phyloP scores from a whole-genome alignment of 2,329 filamentous ascomycete species.

The Endoconidiophora polonica region DNA sequence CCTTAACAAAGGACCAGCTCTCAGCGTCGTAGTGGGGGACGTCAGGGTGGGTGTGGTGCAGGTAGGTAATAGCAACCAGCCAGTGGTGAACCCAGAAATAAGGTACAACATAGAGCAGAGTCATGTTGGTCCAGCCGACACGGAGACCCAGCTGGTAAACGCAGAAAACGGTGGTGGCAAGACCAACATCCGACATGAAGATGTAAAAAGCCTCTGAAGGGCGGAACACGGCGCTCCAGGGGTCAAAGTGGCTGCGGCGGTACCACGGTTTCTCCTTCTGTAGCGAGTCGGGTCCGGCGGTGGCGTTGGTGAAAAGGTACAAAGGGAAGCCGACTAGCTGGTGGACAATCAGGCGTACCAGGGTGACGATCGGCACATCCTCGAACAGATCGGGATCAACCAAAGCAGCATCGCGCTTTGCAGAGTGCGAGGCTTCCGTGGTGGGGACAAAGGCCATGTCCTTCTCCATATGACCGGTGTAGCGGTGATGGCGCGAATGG shows the following conservation, averaged over 20 bases:
- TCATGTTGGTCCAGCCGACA: slow-evolving; percentile 30
- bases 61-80: slow-evolving; percentile 59
- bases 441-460: slow-evolving; percentile 48
- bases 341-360: slow-evolving; percentile 39
- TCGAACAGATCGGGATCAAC: slow-evolving; percentile 39
- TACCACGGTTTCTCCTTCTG: slow-evolving; percentile 28
- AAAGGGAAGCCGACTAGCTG: slow-evolving; percentile 48
- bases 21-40: slow-evolving; percentile 42
- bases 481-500: slow-evolving; percentile 53
- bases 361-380: slow-evolving; percentile 42
- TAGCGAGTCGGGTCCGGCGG: slow-evolving; percentile 30
- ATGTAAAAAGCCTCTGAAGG: slow-evolving; percentile 39
- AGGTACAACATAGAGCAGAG: slow-evolving; percentile 44
- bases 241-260: slow-evolving; percentile 41
- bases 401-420: slow-evolving; percentile 19
- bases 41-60: slow-evolving; percentile 43
- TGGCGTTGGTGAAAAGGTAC: slow-evolving; percentile 45
- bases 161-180: slow-evolving; percentile 31
- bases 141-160: slow-evolving; percentile 36
- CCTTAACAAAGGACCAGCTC: slow-evolving; percentile 45
- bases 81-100: slow-evolving; percentile 58
- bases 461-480: slow-evolving; percentile 50
- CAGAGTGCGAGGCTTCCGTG: slow-evolving; percentile 23
- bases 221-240: slow-evolving; percentile 43
- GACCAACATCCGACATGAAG: slow-evolving; percentile 41